Conservation (phyloP, 495 filamentous ascomycete species). For the Aspergillus heteromorphus region DNA sequence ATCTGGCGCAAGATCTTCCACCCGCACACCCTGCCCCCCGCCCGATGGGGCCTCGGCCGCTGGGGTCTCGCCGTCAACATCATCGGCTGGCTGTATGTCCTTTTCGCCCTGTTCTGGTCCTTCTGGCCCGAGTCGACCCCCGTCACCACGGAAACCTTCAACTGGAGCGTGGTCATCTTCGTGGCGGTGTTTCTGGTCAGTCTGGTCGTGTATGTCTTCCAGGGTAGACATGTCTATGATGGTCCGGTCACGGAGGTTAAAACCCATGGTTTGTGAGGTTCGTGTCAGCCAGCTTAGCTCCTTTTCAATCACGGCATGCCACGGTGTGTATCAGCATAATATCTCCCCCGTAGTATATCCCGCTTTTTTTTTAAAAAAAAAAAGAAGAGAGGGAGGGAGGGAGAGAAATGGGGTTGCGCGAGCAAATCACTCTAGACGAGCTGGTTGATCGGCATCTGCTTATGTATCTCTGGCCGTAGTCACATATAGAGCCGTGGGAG, state of each 20-base stretch:
- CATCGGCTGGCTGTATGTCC: slow-evolving; percentile 24
- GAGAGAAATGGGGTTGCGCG: too few species aligned
- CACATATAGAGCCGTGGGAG: too few species aligned
- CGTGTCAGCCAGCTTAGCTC: too few species aligned
- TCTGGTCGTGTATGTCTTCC: slow-evolving; percentile 28
- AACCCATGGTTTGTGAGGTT: too few species aligned
- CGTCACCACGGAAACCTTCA: slow-evolving; percentile 36
- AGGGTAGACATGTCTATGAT: slow-evolving; percentile 22
- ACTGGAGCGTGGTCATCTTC: slow-evolving; percentile 47
- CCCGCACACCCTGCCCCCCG: slow-evolving; percentile 30
- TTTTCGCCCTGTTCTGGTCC: slow-evolving; percentile 27
- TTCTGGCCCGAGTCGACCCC: slow-evolving; percentile 38
- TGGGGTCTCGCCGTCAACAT: slow-evolving; percentile 31
- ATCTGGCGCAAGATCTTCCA: slow-evolving; percentile 30
- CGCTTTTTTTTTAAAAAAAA: too few species aligned
- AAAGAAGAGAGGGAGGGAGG: too few species aligned
- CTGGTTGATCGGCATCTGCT: too few species aligned
- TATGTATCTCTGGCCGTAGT: too few species aligned
- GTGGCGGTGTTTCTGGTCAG: slow-evolving; percentile 30
- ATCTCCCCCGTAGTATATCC: too few species aligned
- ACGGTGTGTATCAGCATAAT: too few species aligned
- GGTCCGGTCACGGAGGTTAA: slow-evolving; percentile 18
- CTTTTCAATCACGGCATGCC: too few species aligned
- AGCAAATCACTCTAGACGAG: too few species aligned
- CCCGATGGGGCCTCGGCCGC: slow-evolving; percentile 37